A percentile compares a stretch with the other conserved stretches of the same genome.
These are phyloP conservation scores for Populus hybrid DNA, from an alignment of 441 rosid genomes.

Conservation along the genomic window DNA sequence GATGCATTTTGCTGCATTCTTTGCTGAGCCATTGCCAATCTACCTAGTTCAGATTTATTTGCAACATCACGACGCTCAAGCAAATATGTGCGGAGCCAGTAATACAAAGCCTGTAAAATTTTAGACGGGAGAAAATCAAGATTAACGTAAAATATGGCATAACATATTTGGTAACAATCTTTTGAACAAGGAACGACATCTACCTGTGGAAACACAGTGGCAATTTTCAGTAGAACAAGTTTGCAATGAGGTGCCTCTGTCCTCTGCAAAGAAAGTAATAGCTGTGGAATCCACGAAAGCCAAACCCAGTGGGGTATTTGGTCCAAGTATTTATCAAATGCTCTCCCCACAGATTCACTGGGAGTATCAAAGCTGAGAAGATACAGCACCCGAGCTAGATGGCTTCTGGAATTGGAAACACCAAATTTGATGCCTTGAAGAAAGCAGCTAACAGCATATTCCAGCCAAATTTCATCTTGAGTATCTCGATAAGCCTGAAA, in stretches of 20 bases:
- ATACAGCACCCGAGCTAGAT: constrained; percentile 93
- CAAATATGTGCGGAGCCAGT: too few relatives aligned
- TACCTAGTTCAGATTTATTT: constrained; percentile 76
- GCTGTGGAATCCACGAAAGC: constrained; percentile 99
- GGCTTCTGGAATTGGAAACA: constrained; percentile 93
- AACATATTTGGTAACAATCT: too few relatives aligned
- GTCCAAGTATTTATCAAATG: constrained; percentile 90
- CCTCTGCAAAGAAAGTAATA: constrained; percentile 96
- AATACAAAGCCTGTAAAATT: too few relatives aligned
- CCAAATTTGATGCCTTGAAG: constrained; percentile 99
- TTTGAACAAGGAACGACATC: too few relatives aligned
- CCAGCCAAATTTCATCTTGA: constrained; percentile 94
- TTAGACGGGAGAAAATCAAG: too few relatives aligned
- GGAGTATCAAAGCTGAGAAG: constrained; percentile 97
- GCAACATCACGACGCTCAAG: too few relatives aligned
- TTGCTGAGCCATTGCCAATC: constrained; percentile 86
- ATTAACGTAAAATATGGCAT: too few relatives aligned
- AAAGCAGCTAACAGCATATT: constrained; percentile 97
- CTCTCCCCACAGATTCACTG: constrained; percentile 91
- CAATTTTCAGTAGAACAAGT: too few relatives aligned
- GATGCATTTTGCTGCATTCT: constrained; percentile 79
- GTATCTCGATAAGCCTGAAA: constrained; percentile 85
- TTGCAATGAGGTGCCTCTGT: constrained; percentile 98
- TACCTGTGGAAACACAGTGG: too few relatives aligned
- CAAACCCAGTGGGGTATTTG: constrained; percentile 99